These are phyloP conservation scores for barley (Hordeum vulgare) DNA, from an alignment of 176 grass and related monocot species.

Conservation along the genomic window DNA sequence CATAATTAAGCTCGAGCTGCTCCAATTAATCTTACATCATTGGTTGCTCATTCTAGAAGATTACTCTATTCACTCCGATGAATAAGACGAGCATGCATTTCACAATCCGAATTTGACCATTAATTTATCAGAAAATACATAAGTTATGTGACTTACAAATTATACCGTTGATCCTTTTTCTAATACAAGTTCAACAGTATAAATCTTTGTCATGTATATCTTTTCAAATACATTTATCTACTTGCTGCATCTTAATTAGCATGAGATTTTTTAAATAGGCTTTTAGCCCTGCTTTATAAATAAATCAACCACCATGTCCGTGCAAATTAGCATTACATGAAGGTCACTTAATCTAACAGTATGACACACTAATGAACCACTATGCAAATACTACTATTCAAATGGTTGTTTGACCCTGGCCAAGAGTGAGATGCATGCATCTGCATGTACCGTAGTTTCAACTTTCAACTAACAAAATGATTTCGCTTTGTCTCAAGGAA, in stretches of 20 bases:
- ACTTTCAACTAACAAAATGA: neutral
- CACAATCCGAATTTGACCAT: too few species aligned
- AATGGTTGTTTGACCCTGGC: neutral
- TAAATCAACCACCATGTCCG: too few species aligned
- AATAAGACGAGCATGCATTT: neutral
- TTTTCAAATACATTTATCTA: neutral
- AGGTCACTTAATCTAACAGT: neutral
- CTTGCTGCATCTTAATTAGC: too few species aligned
- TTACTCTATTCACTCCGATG: too few species aligned
- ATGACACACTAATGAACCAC: neutral
- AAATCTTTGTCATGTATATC: too few species aligned
- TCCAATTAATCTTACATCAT: neutral
- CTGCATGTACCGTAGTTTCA: neutral
- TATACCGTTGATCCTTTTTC: too few species aligned
- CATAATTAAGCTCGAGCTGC: slow-evolving; percentile 3
- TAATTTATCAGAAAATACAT: too few species aligned
- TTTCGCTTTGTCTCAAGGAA: neutral
- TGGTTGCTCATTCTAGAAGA: neutral
- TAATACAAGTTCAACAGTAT: too few species aligned
- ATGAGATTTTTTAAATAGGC: too few species aligned
- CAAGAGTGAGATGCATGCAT: neutral
- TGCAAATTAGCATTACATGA: neutral
- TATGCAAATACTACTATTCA: neutral
- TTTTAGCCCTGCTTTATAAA: too few species aligned
- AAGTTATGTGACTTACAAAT: too few species aligned